Evolutionary conservation across 495 filamentous ascomycete genomes (phyloP).

Genomic region (Penicilliopsis zonata): DNA sequence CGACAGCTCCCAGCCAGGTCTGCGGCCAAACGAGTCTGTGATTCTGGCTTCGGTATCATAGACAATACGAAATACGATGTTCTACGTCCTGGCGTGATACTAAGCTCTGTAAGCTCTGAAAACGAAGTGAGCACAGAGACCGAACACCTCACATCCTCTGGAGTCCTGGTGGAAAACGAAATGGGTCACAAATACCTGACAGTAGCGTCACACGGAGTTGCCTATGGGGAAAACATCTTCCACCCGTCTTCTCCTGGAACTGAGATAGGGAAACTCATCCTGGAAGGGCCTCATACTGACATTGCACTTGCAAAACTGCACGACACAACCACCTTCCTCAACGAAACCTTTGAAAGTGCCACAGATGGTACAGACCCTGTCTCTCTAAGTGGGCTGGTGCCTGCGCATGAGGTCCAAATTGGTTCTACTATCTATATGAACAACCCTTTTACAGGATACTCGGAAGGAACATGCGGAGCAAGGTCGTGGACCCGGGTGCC

Average conservation of each 20-base stretch:
- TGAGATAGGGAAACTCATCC: conserved; percentile 3
- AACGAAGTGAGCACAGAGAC: not conserved
- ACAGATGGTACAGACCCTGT: not conserved
- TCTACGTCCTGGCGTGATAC: not conserved
- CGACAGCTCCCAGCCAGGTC: not conserved
- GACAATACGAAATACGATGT: not conserved
- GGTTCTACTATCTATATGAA: conserved; percentile 2
- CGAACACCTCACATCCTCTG: not conserved
- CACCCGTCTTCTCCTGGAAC: conserved; percentile 1
- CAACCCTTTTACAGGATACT: conserved; percentile 3
- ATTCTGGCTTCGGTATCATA: not conserved
- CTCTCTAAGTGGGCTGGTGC: conserved; percentile 1
- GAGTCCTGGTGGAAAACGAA: conserved; percentile 1
- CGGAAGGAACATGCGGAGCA: conserved; percentile 1
- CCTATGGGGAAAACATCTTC: conserved; percentile 2
- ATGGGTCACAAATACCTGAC: conserved; percentile 1
- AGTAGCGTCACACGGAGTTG: conserved; percentile 3
- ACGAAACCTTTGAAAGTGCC: conserved; percentile 5
- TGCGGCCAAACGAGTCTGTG: not conserved
- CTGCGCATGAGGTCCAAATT: conserved; percentile 2
- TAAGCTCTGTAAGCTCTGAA: not conserved
- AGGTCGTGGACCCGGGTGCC: conserved; percentile 1
- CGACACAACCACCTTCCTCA: conserved; percentile 2
- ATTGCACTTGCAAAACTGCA: conserved; percentile 4
- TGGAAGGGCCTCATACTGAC: conserved; percentile 5